Percentiles rank a stretch among this genome's conserved stretches.
Conservation (phyloP, 352 stramenopile genomes). For the Pythium periplocum region DNA sequence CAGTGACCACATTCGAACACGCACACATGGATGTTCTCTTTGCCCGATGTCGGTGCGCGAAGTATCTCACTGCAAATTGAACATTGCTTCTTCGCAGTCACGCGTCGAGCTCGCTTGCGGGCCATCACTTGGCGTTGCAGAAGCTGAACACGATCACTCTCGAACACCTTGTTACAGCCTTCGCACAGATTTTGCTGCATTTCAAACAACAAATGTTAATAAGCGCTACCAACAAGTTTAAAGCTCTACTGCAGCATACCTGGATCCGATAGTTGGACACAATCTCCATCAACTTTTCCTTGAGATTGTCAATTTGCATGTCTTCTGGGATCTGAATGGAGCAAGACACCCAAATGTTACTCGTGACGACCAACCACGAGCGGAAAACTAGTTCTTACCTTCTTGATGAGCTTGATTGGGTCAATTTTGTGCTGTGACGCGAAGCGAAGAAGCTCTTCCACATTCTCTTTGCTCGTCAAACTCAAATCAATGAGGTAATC, state of each 20-base stretch:
- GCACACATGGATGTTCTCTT: slow-evolving; percentile 54
- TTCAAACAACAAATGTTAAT: neutral
- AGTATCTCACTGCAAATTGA: slow-evolving; percentile 61
- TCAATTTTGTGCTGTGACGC: slow-evolving; percentile 81
- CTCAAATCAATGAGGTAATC: slow-evolving; percentile 83
- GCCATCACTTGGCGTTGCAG: slow-evolving; percentile 58
- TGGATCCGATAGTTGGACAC: slow-evolving; percentile 79
- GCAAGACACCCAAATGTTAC: neutral
- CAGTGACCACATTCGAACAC: slow-evolving; percentile 82
- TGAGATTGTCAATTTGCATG: slow-evolving; percentile 79
- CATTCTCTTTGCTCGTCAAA: slow-evolving; percentile 68
- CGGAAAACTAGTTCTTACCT: slow-evolving; percentile 28
- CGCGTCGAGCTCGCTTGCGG: slow-evolving; percentile 54
- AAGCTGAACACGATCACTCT: slow-evolving; percentile 68
- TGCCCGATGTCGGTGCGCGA: slow-evolving; percentile 37
- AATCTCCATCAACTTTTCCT: slow-evolving; percentile 77
- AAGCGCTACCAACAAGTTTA: too few species aligned
- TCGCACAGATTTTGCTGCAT: slow-evolving; percentile 69
- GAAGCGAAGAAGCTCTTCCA: slow-evolving; percentile 67
- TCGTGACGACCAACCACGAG: neutral
- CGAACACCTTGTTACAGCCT: slow-evolving; percentile 72
- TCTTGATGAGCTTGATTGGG: slow-evolving; percentile 78
- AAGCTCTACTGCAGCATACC: slow-evolving; percentile 19
- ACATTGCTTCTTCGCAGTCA: slow-evolving; percentile 53
- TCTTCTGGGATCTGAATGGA: slow-evolving; percentile 62